Base-by-base conservation (phyloP, 2,329 filamentous ascomycete species). In the Paradendryphiella salina region DNA sequence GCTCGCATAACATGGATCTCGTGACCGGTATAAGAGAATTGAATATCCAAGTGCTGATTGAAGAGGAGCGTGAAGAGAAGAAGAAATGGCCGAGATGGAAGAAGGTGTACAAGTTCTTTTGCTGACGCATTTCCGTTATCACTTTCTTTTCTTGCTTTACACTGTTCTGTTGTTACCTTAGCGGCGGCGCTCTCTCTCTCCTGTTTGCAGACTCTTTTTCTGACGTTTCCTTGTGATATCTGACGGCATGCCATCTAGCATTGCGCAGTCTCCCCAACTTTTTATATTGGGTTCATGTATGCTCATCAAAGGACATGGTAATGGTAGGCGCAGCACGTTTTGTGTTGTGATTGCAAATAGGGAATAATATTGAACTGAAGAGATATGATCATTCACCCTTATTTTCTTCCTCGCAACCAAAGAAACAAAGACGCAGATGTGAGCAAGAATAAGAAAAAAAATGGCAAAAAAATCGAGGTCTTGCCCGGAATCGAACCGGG, bases 11-110 rank as follows among this genome's bases (percentile, higher is more conserved):
- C 56, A 95, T 96, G 85, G 92, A 96, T 73, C 76, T 96, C 56
- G 83, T 87, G 52, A 96, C 91, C 0, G 93, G 93, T 2, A 84
- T 91, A 21, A 80, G 92, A 20, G 90, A 96, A 66, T 82, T 96
- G 50, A 92, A 96, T 69, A 76, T 96, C 36, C 84, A 85, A 21
- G 83, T 88, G 52, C 75, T 97, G 41, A 79, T 95, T 41, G 85
- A 86, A 34, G 88, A 96, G 71, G 93, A 96, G 77, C 76, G 80
- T 32, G 86, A 88, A 44, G 91, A 96, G 76, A 79, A 80, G 64
- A 82, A 80, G 26, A 61, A 62, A 11, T 79, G 77, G 77, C 77
- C 77, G 9, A 65, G 35, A 48, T 80, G 77, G 77, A 79, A 78
- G 70, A 76, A 73, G 54, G 63, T 73, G 4, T 80, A 79, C 61